These are phyloP conservation scores for Cadophora gregata DNA, from an alignment of 2,329 filamentous ascomycete species.

Conservation along the genomic window DNA sequence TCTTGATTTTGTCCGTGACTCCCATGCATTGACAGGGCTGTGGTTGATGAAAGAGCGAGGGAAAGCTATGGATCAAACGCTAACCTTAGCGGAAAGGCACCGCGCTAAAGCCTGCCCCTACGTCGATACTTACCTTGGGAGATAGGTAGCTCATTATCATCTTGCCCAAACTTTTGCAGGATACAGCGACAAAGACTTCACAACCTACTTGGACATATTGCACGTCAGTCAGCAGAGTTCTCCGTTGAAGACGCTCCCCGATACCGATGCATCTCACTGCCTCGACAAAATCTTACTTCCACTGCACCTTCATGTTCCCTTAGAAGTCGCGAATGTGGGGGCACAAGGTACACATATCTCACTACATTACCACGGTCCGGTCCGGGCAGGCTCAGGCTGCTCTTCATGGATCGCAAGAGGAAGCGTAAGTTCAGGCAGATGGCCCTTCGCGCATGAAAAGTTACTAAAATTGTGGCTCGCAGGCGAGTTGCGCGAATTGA, in stretches of 20 bases:
- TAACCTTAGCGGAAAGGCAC: constrained; percentile 16
- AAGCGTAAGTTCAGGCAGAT: constrained; percentile 56
- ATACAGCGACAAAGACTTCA: constrained; percentile 15
- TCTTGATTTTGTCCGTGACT: not conserved
- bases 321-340: constrained; percentile 46
- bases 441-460: not conserved
- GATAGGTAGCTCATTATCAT: constrained; percentile 8
- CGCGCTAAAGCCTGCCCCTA: constrained; percentile 7
- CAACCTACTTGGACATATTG: constrained; percentile 17
- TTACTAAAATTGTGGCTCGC: constrained; percentile 35
- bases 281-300: constrained; percentile 41
- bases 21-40: not conserved
- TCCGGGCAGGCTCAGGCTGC: constrained; percentile 38
- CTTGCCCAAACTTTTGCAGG: constrained; percentile 19
- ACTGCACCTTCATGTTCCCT: constrained; percentile 43
- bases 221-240: constrained; percentile 23
- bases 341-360: constrained; percentile 39
- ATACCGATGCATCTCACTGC: constrained; percentile 47
- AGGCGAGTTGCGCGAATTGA: constrained; percentile 92
- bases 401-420: constrained; percentile 67
- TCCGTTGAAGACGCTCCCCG: constrained; percentile 25
- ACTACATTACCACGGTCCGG: constrained; percentile 31
- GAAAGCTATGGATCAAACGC: not conserved
- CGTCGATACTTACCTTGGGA: constrained; percentile 21
- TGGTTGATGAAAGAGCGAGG: not conserved